Percentiles rank a stretch among this genome's conserved stretches.
Evolutionary conservation across 345 rosid genomes (phyloP).

Genomic region (Luvunga scandens): DNA sequence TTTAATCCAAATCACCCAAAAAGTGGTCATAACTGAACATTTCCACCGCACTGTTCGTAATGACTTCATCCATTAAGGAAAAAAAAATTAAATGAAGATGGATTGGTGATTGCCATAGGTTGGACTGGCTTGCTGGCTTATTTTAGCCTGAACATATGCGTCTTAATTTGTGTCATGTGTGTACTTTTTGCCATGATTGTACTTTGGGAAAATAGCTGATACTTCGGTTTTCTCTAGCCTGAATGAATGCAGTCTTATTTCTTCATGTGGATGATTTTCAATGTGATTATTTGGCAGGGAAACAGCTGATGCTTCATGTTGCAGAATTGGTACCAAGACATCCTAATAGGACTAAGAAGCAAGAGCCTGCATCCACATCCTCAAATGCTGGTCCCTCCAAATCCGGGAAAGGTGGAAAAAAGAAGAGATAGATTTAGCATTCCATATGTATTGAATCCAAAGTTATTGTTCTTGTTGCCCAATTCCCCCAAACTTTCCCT

Average conservation of each 20-base stretch:
- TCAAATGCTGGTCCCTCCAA: conserved; percentile 53
- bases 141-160: background rate
- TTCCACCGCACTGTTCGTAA: no score
- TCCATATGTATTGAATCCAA: background rate
- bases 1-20: no score
- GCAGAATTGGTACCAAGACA: conserved; percentile 90
- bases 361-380: conserved; percentile 61
- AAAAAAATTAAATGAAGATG: background rate
- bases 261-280: background rate
- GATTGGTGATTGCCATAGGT: background rate
- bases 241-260: background rate
- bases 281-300: conserved; percentile 47
- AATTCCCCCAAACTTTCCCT: background rate
- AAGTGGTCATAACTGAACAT: no score
- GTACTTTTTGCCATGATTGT: no score
- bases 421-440: conserved; percentile 57
- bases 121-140: background rate
- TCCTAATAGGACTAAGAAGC: conserved; percentile 82
- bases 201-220: background rate
- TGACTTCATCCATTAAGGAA: background rate
- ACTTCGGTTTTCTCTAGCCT: background rate
- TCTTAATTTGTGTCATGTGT: background rate
- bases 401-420: conserved; percentile 78
- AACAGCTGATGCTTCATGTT: conserved; percentile 80
- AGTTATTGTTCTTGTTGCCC: background rate